Evolutionary conservation across 129 eudicot species (phyloP), one percentile per base, ranked within the genome.

Genomic region (Tanacetum coccineum): DNA sequence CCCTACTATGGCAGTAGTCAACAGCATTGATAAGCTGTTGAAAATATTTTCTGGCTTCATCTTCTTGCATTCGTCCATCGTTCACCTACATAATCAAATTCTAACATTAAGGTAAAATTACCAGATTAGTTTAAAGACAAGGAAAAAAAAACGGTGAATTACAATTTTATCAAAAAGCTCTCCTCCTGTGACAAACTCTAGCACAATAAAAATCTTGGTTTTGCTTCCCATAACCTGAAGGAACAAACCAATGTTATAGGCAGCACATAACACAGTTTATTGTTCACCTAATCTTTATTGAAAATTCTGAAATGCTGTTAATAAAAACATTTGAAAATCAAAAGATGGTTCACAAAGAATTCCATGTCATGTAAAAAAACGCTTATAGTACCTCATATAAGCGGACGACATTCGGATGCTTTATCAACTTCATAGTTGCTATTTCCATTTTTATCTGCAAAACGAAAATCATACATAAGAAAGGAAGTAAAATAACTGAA

Each of bases 111-210:
- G 13, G 62, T 11, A 52, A 42, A 52, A 52, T 54, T 56, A 32
- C 18, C 61, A 52, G 36, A 62, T 62, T 8, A 12, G 25, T 49
- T 63, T 51, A 39, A 14, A 25, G 17, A 21, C 20, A 21, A 19
- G 21, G 44, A 21, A 42, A 55, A 42, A 9, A 40, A 68, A 51
- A 67, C 13, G 65, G 18, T 13, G 56, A 79, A 86, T 83, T 87
- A 91, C 98, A 78, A 93, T 93, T 87, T 93, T 93, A 83, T 93
- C 98, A 45, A 93, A 93, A 47, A 93, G 96, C 81, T 93, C 98
- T 68, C 98, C 98, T 39, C 98, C 98, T 0, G 96, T 93, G 60
- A 93, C 86, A 66, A 80, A 93, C 78, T 92, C 98, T 64, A 92
- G 79, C 70, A 92, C 89, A 4, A 92, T 88, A 78, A 72, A 92